A percentile compares a stretch with the other conserved stretches of the same genome.
Conservation (phyloP, 257 asterid genomes). For the Marsdenia floribunda region DNA sequence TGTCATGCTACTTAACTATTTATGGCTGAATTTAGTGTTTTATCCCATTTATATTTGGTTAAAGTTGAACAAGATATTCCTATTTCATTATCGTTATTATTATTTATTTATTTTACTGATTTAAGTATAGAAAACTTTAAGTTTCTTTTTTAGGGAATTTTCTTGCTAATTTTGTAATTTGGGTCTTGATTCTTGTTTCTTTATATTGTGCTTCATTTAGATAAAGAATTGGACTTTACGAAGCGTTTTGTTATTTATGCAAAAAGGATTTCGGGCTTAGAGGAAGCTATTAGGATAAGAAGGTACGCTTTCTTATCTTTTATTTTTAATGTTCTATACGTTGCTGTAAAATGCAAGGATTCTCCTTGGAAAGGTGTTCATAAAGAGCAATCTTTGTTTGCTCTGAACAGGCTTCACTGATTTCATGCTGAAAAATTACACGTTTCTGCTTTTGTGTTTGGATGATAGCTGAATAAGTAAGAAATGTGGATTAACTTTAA, state of each 20-base stretch:
- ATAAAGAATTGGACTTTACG: slow-evolving; percentile 30
- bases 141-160: neutral
- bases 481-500: no score
- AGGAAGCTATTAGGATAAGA: slow-evolving; percentile 75
- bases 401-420: no score
- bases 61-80: neutral
- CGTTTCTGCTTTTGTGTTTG: no score
- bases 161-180: slow-evolving; percentile 7
- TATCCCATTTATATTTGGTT: neutral
- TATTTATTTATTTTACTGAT: neutral
- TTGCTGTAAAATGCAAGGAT: no score
- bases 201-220: slow-evolving; percentile 25
- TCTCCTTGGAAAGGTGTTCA: no score
- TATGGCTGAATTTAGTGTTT: neutral
- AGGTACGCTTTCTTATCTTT: slow-evolving; percentile 33
- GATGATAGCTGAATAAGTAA: no score
- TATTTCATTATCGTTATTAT: neutral
- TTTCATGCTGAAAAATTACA: no score
- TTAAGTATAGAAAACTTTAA: neutral
- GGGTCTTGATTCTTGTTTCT: slow-evolving; percentile 7
- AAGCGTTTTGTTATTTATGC: slow-evolving; percentile 48
- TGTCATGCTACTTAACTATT: slow-evolving; percentile 19
- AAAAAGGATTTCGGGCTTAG: slow-evolving; percentile 79
- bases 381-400: no score
- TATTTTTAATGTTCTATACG: neutral